These are phyloP conservation scores for Dactylellina drechsleri DNA, from an alignment of 2,329 filamentous ascomycete genomes.

Conservation along the genomic window DNA sequence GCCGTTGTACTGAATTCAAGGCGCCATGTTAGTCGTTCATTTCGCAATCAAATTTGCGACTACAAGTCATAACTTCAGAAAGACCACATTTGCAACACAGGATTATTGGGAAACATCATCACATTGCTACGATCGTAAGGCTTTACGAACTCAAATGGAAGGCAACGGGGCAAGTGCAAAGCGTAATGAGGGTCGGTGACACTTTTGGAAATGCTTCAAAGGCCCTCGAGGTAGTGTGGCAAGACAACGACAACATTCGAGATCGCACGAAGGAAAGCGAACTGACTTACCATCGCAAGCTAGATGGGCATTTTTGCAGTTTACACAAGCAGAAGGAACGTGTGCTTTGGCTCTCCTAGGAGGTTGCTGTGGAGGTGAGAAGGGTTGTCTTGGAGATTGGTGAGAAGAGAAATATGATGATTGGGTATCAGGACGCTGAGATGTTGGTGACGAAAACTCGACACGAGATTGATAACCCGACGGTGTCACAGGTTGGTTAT, in stretches of 20 bases:
- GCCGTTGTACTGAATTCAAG: constrained; percentile 71
- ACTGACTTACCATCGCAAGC: constrained; percentile 65
- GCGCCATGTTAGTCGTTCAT: constrained; percentile 17
- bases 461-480: constrained; percentile 44
- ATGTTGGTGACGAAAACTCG: constrained; percentile 54
- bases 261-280: constrained; percentile 13
- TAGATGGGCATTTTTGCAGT: constrained; percentile 85
- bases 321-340: constrained; percentile 84
- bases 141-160: constrained; percentile 24
- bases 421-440: constrained; percentile 55
- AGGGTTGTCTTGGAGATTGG: constrained; percentile 59
- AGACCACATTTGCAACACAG: constrained; percentile 47
- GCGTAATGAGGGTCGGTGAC: not conserved
- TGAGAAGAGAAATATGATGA: constrained; percentile 57
- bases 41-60: constrained; percentile 41
- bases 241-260: no score
- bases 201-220: not conserved
- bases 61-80: constrained; percentile 17
- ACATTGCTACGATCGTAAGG: constrained; percentile 9
- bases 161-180: constrained; percentile 14
- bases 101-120: constrained; percentile 33
- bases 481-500: constrained; percentile 37
- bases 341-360: constrained; percentile 78
- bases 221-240: no score
- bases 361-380: constrained; percentile 70